Percentiles rank a stretch among this genome's conserved stretches.
These are phyloP conservation scores for Elaeis guineensis DNA, from an alignment of 176 grass and related monocot species.

Conservation along the genomic window DNA sequence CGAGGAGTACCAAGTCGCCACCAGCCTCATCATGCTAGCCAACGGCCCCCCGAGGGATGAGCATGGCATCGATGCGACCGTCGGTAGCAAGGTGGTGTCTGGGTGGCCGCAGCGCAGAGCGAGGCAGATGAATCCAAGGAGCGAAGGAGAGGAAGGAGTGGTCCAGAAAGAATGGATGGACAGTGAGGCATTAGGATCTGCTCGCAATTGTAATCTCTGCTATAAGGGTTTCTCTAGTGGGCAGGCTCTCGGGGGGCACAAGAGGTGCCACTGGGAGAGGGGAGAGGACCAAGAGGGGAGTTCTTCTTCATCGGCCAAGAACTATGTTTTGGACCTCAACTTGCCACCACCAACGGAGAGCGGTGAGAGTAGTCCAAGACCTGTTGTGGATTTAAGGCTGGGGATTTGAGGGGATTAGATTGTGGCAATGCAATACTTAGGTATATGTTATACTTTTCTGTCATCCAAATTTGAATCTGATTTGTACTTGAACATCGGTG, in stretches of 20 bases:
- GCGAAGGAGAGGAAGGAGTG: too few species aligned
- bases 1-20: conserved; percentile 11
- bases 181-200: neutral
- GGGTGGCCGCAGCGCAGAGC: too few species aligned
- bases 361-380: neutral
- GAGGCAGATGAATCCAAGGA: too few species aligned
- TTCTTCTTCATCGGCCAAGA: neutral
- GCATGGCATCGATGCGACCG: too few species aligned
- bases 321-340: conserved; percentile 11
- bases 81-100: too few species aligned
- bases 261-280: neutral
- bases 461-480: too few species aligned
- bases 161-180: too few species aligned
- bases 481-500: too few species aligned
- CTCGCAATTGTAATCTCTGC: neutral
- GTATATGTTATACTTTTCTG: too few species aligned
- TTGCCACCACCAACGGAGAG: conserved; percentile 2
- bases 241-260: neutral
- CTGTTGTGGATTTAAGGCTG: conserved; percentile 1
- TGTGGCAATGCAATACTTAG: too few species aligned
- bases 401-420: neutral
- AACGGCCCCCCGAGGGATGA: neutral
- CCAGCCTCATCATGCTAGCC: conserved; percentile 9
- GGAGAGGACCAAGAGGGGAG: neutral
- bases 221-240: neutral